Evolutionary conservation across 768 basidiomycete species (phyloP).

Genomic region (Tylopilus subfusipes): DNA sequence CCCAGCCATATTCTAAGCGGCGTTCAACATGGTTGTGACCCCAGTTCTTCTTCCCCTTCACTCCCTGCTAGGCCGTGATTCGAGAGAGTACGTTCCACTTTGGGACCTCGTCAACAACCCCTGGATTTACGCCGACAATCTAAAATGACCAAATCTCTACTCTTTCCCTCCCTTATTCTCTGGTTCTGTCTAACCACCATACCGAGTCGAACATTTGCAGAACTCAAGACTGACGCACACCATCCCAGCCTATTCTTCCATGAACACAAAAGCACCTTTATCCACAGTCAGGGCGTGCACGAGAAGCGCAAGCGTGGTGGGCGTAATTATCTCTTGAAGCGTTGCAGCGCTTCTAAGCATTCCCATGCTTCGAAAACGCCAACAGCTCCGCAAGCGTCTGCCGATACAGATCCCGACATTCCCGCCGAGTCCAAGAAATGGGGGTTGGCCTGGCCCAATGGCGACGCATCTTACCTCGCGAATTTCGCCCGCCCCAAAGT

Average conservation of each 20-base stretch:
- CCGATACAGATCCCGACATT: not conserved
- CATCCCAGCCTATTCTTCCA: not conserved
- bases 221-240: not conserved
- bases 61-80: not conserved
- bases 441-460: constrained; percentile 67
- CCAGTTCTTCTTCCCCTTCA: not conserved
- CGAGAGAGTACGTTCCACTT: not conserved
- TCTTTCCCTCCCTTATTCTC: constrained; percentile 7
- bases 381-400: not conserved
- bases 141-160: constrained; percentile 11
- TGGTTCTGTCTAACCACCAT: constrained; percentile 7
- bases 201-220: constrained; percentile 4
- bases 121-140: not conserved
- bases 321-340: constrained; percentile 12
- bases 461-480: constrained; percentile 45
- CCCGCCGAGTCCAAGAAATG: constrained; percentile 40
- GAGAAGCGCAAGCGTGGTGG: constrained; percentile 17
- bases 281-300: not conserved
- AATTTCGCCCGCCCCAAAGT: constrained; percentile 48
- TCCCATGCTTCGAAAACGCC: constrained; percentile 3
- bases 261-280: not conserved
- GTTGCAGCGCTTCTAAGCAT: constrained; percentile 14
- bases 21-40: not conserved
- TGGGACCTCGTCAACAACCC: not conserved
- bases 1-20: not conserved